Percentiles rank a stretch among this genome's conserved stretches.
These are phyloP conservation scores for Chlorella sp. DNA, from an alignment of 139 green algal genomes.

Conservation along the genomic window DNA sequence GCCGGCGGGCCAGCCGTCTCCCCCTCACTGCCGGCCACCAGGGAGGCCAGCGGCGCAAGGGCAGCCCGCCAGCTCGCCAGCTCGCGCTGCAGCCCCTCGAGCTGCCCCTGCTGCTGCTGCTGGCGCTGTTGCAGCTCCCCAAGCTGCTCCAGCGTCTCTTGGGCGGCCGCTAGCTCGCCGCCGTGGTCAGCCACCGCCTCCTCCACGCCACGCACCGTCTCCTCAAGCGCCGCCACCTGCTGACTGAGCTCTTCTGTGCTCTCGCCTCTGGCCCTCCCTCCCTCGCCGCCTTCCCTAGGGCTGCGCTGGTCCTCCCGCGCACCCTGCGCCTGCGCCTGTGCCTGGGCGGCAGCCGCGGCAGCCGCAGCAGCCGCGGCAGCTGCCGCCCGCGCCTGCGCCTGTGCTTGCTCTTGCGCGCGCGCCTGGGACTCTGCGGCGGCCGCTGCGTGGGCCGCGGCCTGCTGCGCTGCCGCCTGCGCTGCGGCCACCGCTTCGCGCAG, in stretches of 20 bases:
- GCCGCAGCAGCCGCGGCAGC: no score
- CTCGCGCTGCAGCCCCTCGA: background rate
- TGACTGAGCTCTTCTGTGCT: background rate
- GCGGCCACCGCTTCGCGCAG: background rate
- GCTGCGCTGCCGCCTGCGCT: background rate
- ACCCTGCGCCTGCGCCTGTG: background rate
- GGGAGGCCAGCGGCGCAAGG: background rate
- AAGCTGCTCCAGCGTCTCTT: background rate
- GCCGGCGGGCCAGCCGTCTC: no score
- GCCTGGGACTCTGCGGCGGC: no score
- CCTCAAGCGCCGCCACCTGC: background rate
- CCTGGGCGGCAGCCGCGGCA: background rate
- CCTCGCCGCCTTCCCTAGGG: no score
- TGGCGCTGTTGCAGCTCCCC: background rate
- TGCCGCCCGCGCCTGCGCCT: no score
- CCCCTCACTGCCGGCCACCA: background rate
- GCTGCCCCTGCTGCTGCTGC: background rate
- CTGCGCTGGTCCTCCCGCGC: background rate
- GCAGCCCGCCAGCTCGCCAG: conserved; percentile 7
- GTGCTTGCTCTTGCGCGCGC: no score
- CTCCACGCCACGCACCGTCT: background rate
- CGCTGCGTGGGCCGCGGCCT: background rate
- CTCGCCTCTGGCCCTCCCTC: background rate
- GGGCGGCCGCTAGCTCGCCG: background rate
- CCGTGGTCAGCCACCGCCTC: background rate